Evolutionary conservation across 805 yeast genomes (phyloP).

Genomic region (Starmerella khaoyaiensis): DNA sequence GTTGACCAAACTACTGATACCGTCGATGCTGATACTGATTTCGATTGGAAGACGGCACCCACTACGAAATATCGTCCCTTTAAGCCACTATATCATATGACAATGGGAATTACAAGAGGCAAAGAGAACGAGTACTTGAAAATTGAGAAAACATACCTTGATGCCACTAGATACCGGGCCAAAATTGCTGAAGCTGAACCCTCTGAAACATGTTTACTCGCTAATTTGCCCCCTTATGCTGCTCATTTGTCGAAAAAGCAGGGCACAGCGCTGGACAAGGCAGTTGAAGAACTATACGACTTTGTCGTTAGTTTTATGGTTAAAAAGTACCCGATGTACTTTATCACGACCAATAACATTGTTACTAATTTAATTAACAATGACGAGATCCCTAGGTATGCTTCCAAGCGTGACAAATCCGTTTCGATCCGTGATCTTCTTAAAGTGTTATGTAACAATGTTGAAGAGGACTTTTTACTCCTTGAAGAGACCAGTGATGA

Average conservation of each 20-base stretch:
- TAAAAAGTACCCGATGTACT: constrained; percentile 43
- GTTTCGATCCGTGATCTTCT: constrained; percentile 11
- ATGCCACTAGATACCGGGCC: constrained; percentile 29
- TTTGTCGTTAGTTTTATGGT: constrained; percentile 31
- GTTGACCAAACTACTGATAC: constrained; percentile 12
- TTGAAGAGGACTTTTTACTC: constrained; percentile 56
- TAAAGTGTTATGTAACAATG: constrained; percentile 23
- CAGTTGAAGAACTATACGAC: constrained; percentile 40
- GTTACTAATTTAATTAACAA: constrained; percentile 16
- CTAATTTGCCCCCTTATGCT: constrained; percentile 4
- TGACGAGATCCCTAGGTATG: constrained; percentile 14
- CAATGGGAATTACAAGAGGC: constrained; percentile 46
- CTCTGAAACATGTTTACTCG: constrained; percentile 10
- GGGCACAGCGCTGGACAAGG: constrained; percentile 26
- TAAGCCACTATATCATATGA: constrained; percentile 44
- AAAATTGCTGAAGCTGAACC: constrained; percentile 6
- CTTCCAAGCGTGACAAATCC: constrained; percentile 7
- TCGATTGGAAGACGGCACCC: constrained; percentile 10
- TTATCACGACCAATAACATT: constrained; percentile 25
- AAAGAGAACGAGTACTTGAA: constrained; percentile 44
- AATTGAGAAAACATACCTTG: constrained; percentile 40
- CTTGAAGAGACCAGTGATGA: constrained; percentile 15
- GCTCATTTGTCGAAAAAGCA: constrained; percentile 7
- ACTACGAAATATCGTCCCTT: constrained; percentile 39
- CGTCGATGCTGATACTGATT: constrained; percentile 9